phyloP scores from a whole-genome alignment of 2,329 filamentous ascomycete species.

The Cladophialophora yegresii region DNA sequence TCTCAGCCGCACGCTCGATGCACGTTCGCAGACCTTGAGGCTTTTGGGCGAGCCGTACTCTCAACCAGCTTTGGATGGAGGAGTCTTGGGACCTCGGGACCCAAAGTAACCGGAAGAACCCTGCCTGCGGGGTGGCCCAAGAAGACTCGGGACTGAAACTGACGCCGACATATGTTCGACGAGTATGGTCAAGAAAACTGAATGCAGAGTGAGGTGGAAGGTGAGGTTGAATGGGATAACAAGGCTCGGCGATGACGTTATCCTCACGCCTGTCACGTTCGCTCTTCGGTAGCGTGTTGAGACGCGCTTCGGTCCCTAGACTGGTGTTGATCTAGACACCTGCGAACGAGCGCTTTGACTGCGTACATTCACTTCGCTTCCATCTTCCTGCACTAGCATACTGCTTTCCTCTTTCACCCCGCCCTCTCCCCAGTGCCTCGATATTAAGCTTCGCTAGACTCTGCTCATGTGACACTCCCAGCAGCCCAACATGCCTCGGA shows the following conservation, averaged over 20 bases:
- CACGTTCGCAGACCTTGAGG: neutral
- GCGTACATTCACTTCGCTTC: neutral
- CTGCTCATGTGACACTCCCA: neutral
- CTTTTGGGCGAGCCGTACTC: neutral
- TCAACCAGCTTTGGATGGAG: neutral
- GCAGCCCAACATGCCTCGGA: slow-evolving; percentile 28
- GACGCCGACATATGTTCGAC: neutral
- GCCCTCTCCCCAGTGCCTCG: neutral
- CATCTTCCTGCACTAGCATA: neutral
- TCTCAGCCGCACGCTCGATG: too few relatives aligned
- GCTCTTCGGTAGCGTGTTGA: neutral
- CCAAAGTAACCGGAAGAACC: neutral
- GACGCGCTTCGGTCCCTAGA: neutral
- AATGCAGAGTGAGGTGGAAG: neutral
- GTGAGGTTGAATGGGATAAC: neutral
- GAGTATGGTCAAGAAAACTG: neutral
- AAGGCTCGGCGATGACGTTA: neutral
- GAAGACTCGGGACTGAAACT: neutral
- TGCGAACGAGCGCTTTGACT: neutral
- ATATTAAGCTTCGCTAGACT: neutral
- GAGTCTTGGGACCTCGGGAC: too few relatives aligned
- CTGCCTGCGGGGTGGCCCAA: neutral
- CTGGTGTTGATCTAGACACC: neutral
- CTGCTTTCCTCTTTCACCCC: neutral
- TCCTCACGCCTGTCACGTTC: neutral